A percentile compares a stretch with the other conserved stretches of the same genome.
phyloP scores from a whole-genome alignment of 2,329 filamentous ascomycete species.

The Trichoderma aggressivum region DNA sequence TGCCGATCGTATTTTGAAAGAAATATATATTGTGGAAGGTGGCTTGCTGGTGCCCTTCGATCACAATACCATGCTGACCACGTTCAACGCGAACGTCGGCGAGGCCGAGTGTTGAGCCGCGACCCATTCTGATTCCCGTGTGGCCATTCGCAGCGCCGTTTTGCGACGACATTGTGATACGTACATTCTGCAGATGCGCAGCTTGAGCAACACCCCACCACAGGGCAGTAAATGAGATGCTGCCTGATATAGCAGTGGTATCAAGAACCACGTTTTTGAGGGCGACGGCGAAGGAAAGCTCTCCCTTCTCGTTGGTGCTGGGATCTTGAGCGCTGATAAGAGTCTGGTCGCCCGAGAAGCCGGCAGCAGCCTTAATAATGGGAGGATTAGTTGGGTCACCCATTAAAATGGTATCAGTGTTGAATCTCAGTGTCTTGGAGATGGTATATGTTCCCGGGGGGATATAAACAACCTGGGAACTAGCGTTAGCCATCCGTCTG shows the following conservation, averaged over 20 bases:
- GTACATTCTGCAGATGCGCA: constrained; percentile 42
- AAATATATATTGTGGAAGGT: constrained; percentile 44
- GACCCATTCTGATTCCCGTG: constrained; percentile 39
- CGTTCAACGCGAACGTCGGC: constrained; percentile 40
- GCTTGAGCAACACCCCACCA: constrained; percentile 45
- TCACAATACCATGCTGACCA: constrained; percentile 43
- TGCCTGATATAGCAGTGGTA: constrained; percentile 37
- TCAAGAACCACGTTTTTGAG: constrained; percentile 44
- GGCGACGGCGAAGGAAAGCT: constrained; percentile 42
- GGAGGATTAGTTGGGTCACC: constrained; percentile 45
- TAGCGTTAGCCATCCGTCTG: neutral
- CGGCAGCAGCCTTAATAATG: constrained; percentile 38
- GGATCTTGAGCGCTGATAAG: constrained; percentile 39
- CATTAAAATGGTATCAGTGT: constrained; percentile 45
- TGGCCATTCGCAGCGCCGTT: too few relatives aligned
- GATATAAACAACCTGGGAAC: constrained; percentile 38
- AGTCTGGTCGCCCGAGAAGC: constrained; percentile 32
- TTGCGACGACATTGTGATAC: constrained; percentile 39
- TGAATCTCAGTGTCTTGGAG: constrained; percentile 38
- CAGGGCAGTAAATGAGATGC: constrained; percentile 37
- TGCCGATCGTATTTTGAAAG: constrained; percentile 39
- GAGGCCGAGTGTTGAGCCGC: constrained; percentile 41
- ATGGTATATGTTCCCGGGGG: constrained; percentile 42
- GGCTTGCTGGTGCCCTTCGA: constrained; percentile 43
- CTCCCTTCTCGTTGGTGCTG: constrained; percentile 31